phyloP scores from a whole-genome alignment of 345 rosid species.

The Microthlaspi erraticum region DNA sequence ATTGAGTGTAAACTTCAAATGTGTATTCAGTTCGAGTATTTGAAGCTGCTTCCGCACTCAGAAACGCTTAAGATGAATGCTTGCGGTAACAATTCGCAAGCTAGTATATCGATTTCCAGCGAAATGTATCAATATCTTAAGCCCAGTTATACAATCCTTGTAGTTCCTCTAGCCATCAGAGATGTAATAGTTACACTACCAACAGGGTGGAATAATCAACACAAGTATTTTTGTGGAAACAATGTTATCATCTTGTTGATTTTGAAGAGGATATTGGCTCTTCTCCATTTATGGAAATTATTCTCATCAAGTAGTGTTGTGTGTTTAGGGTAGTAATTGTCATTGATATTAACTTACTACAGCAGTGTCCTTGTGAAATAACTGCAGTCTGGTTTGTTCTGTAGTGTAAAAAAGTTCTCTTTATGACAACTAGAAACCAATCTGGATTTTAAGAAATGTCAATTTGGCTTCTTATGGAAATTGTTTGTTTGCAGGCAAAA shows the following conservation, averaged over 20 bases:
- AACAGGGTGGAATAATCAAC: slow-evolving; percentile 5
- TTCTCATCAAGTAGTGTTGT: slow-evolving; percentile 10
- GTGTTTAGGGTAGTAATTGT: slow-evolving; percentile 26
- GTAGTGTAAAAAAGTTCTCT: not conserved
- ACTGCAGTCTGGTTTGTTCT: slow-evolving; percentile 14
- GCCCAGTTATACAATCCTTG: not conserved
- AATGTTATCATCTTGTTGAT: not conserved
- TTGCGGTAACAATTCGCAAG: not conserved
- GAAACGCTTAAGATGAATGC: not conserved
- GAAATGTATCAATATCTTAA: not conserved
- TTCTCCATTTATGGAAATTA: slow-evolving; percentile 3
- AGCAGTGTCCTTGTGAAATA: not conserved
- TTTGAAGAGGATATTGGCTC: not conserved
- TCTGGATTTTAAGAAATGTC: not conserved
- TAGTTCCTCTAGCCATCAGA: slow-evolving; percentile 4
- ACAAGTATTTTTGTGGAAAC: slow-evolving; percentile 1
- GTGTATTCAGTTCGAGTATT: not conserved
- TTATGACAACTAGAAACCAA: not conserved
- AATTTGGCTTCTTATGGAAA: slow-evolving; percentile 28
- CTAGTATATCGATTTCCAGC: not conserved
- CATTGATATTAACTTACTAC: slow-evolving; percentile 10
- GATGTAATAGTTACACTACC: not conserved
- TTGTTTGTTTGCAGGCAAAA: slow-evolving; percentile 63
- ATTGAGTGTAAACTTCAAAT: slow-evolving; percentile 1
- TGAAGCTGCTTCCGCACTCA: not conserved